Base-by-base conservation (phyloP, 2,329 filamentous ascomycete genomes). In the Tolypocladium paradoxum region DNA sequence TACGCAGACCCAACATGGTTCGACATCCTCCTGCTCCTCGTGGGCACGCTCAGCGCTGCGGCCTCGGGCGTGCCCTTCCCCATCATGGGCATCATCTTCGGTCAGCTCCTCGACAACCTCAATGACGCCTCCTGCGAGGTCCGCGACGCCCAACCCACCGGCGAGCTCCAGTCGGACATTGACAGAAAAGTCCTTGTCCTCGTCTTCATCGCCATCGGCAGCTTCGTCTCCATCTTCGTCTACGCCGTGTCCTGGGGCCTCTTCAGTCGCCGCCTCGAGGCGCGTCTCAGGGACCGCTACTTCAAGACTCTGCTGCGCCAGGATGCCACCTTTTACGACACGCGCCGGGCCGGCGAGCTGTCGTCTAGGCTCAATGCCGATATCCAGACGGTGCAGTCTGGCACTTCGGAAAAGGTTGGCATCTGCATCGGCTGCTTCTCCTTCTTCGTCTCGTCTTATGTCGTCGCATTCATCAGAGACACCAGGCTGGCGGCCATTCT, bases 321-420 rank as follows among this genome's bases (percentile, higher is more conserved):
- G 61, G 82, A 85, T 53, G 76, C 82, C 0, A 70, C 79, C 16
- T 86, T 80, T 63, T 85, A 86, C 62, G 83, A 87, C 60, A 75
- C 74, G 16, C 72, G 83, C 11, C 76, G 80, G 48, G 75, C 82
- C 0, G 83, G 83, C 18, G 81, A 86, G 63, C 77, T 87, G 14
- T 76, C 80, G 2, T 79, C 81, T 9, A 74, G 84, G 20, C 75
- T 88, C 45, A 83, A 83, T 61, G 74, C 75, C 52, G 84, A 88
- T 60, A 83, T 87, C 35, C 78, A 83, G 54, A 77, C 79, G 1
- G 81, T 88, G 50, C 84, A 85, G 60, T 76, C 78, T 0, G 85
- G 85, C 16, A 86, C 84, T 0, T 83, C 81, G 1, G 85, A 88
- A 65, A 88, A 88, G 64, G 83, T 86, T 18, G 84, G 84, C 50